Base-by-base conservation (phyloP, 2,329 filamentous ascomycete species). In the Ascochyta lentis region DNA sequence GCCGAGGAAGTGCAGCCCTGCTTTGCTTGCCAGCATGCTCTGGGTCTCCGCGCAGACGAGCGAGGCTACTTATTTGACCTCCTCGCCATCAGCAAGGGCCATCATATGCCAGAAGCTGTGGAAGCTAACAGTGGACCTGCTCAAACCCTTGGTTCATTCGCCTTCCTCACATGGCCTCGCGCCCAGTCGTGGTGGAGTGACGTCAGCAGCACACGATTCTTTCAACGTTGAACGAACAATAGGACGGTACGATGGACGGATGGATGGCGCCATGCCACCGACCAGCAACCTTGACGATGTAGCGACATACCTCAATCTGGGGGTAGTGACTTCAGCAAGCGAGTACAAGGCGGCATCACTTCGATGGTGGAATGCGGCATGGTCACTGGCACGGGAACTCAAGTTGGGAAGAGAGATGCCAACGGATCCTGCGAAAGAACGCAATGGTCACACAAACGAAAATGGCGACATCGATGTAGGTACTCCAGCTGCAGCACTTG, bases 281-380 rank as follows among this genome's bases (percentile, higher is more conserved):
- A 72, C 90, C 5, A 91, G 90, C 31, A 90, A 84, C 12, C 81
- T 96, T 9, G 93, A 97, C 75, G 93, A 96, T 73, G 89, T 96
- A 15, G 88, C 91, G 23, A 96, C 93, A 0, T 97, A 96, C 71
- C 92, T 96, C 60, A 92, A 97, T 72, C 78, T 97, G 43, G 93
- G 92, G 7, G 95, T 91, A 2, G 92, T 96, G 3, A 90, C 96
- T 3, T 96, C 92, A 16, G 92, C 93, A 9, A 96, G 91, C 71
- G 93, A 96, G 75, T 95, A 96, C 78, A 96, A 96, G 73, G 91
- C 91, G 13, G 92, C 92, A 15, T 96, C 92, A 68, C 81, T 96
- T 66, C 83, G 92, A 50, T 97, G 93, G 93, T 97, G 93, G 93
- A 96, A 95, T 69, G 90, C 91, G 2, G 93, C 93, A 6, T 97